Evolutionary conservation across 129 eudicot species (phyloP).

Genomic region (carrot (Daucus carota)): DNA sequence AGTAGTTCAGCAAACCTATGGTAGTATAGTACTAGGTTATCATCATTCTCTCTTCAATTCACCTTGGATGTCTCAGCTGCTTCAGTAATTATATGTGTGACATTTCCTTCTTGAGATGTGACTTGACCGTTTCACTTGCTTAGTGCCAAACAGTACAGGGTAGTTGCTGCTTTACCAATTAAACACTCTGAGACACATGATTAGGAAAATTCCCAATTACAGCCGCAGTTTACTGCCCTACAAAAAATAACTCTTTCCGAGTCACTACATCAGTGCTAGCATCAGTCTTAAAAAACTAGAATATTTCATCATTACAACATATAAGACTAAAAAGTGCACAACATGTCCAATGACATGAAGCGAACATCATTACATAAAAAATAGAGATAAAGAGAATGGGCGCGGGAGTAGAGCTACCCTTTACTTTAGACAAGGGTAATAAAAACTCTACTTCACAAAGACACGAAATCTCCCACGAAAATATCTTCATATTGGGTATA

Average conservation of each 20-base stretch:
- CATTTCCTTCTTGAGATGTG: background rate
- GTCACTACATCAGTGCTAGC: background rate
- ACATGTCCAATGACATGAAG: background rate
- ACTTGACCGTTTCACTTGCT: background rate
- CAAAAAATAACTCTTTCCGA: background rate
- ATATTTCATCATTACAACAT: background rate
- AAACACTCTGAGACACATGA: too few relatives aligned
- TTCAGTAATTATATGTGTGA: background rate
- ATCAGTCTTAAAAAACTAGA: background rate
- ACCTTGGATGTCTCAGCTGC: background rate
- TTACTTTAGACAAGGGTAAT: background rate
- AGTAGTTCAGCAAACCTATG: conserved; percentile 4
- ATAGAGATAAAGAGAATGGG: background rate
- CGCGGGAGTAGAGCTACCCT: background rate
- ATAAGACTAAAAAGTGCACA: background rate
- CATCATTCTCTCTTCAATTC: background rate
- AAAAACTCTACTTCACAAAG: background rate
- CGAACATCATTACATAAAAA: background rate
- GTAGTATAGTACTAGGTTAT: conserved; percentile 1
- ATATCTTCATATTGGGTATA: background rate
- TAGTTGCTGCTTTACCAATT: background rate
- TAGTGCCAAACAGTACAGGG: background rate
- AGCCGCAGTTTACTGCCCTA: background rate
- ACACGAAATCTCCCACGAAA: background rate
- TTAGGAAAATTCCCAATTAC: background rate